A percentile compares a stretch with the other conserved stretches of the same genome.
Evolutionary conservation across 331 rosid genomes (phyloP).

Genomic region (Acacia concinna): DNA sequence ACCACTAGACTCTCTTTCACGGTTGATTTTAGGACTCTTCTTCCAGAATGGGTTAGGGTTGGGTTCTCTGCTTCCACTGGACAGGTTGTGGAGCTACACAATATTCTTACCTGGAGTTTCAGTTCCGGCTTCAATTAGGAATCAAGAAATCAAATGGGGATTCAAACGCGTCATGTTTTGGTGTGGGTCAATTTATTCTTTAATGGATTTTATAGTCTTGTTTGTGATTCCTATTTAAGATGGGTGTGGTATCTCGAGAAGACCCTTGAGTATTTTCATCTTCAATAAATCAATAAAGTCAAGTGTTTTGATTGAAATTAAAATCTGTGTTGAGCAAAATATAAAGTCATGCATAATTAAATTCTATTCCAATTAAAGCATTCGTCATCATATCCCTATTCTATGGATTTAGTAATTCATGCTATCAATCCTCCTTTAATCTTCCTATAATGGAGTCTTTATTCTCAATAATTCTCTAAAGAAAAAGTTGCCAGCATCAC

Average conservation of each 20-base stretch:
- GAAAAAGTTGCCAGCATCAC: background rate
- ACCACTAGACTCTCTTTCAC: background rate
- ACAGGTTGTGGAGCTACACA: background rate
- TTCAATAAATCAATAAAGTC: background rate
- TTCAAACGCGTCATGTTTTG: background rate
- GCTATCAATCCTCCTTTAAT: background rate
- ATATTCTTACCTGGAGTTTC: slow-evolving; percentile 30
- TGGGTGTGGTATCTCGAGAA: too few species aligned
- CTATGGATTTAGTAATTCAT: background rate
- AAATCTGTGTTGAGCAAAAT: background rate
- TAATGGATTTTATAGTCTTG: background rate
- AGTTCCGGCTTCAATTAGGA: slow-evolving; percentile 1
- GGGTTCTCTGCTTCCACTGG: slow-evolving; percentile 60
- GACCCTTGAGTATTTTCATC: background rate
- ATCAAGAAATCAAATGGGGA: background rate
- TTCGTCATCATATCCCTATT: background rate
- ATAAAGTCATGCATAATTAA: background rate
- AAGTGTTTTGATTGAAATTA: background rate
- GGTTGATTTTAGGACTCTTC: slow-evolving; percentile 36
- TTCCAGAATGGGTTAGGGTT: slow-evolving; percentile 48
- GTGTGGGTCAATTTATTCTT: background rate
- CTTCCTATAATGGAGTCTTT: background rate
- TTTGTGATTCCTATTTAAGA: background rate
- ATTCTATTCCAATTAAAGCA: background rate
- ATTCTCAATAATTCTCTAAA: background rate